A percentile compares a stretch with the other conserved stretches of the same genome.
Conservation (phyloP, 441 rosid genomes). For the Aquilaria agallochum region DNA sequence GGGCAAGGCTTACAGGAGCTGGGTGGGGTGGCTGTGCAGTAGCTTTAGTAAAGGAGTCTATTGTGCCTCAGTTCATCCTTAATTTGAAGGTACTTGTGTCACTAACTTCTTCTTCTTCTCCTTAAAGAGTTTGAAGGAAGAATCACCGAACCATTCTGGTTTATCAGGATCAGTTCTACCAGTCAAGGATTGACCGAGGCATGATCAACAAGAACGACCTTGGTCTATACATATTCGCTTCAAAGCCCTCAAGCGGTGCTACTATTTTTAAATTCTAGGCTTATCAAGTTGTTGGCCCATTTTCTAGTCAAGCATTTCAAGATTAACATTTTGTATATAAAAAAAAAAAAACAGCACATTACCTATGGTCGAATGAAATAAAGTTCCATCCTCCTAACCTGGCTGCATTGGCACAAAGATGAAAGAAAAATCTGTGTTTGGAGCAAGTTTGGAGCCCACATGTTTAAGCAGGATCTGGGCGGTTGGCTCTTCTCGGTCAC, state of each 20-base stretch:
- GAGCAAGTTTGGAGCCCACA: too few species aligned
- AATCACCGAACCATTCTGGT: not conserved
- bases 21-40: conserved; percentile 99
- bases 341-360: not conserved
- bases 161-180: conserved; percentile 77
- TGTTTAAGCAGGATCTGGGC: too few species aligned
- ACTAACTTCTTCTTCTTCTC: not conserved
- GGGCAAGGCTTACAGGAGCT: conserved; percentile 98
- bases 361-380: not conserved
- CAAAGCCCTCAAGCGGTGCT: conserved; percentile 98
- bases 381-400: not conserved
- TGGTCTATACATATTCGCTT: conserved; percentile 88
- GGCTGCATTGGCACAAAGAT: too few species aligned
- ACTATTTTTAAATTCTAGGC: conserved; percentile 74
- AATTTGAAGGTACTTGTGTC: conserved; percentile 60
- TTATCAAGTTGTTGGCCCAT: not conserved
- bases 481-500: too few species aligned
- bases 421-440: too few species aligned
- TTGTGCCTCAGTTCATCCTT: conserved; percentile 79
- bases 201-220: conserved; percentile 64
- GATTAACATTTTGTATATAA: not conserved
- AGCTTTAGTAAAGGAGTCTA: conserved; percentile 73
- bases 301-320: not conserved
- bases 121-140: not conserved
- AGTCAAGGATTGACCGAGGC: conserved; percentile 73